These are phyloP conservation scores for Globisporangium alternatum DNA, from an alignment of 352 stramenopile species.

Conservation along the genomic window DNA sequence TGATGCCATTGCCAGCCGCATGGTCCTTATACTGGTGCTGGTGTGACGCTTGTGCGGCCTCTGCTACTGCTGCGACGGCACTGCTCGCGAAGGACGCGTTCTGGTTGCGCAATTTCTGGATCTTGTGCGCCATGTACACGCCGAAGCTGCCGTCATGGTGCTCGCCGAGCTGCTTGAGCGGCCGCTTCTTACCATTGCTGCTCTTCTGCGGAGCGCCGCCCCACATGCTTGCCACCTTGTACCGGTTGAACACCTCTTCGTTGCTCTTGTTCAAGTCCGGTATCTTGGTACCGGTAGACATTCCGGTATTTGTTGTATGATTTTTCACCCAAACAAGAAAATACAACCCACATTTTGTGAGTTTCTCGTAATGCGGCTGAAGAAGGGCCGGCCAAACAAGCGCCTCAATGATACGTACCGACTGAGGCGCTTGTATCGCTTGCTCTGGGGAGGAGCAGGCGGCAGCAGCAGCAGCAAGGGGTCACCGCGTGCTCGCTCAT, in stretches of 20 bases:
- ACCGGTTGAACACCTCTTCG: not conserved
- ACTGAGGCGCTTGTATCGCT: slow-evolving; percentile 3
- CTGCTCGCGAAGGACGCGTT: slow-evolving; percentile 41
- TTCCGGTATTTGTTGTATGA: too few relatives aligned
- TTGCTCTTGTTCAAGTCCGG: not conserved
- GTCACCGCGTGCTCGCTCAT: slow-evolving; percentile 39
- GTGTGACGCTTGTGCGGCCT: not conserved
- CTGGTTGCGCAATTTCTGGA: slow-evolving; percentile 83
- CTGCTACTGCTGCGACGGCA: not conserved
- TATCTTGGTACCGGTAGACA: too few relatives aligned
- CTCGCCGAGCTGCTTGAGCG: slow-evolving; percentile 59
- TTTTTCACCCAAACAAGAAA: too few relatives aligned
- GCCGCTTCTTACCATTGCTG: slow-evolving; percentile 20
- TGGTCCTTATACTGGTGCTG: not conserved
- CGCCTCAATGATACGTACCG: not conserved
- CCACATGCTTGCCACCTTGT: not conserved
- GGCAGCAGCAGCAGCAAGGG: too few relatives aligned
- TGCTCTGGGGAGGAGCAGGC: not conserved
- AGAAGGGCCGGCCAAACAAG: not conserved
- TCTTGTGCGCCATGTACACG: slow-evolving; percentile 92
- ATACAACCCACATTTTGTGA: too few relatives aligned
- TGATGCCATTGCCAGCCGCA: not conserved
- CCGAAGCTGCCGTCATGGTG: slow-evolving; percentile 87
- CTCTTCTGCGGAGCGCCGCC: not conserved
- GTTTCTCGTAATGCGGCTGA: not conserved